These are phyloP conservation scores for Psidium friedrichsthalianum DNA, from an alignment of 345 rosid genomes.

Conservation along the genomic window DNA sequence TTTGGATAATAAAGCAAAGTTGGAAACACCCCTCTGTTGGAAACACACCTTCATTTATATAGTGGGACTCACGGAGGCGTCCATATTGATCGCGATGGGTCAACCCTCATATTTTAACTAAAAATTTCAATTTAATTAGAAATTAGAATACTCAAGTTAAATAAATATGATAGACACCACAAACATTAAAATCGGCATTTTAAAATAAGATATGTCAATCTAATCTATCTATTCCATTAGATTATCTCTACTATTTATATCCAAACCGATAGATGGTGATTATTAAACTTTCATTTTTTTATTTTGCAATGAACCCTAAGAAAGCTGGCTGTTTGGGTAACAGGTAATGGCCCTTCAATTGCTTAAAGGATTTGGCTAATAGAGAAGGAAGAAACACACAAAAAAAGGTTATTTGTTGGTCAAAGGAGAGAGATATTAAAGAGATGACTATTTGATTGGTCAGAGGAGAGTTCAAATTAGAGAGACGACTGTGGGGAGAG, in stretches of 20 bases:
- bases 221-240: neutral
- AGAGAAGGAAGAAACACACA: neutral
- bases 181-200: neutral
- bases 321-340: neutral
- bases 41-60: neutral
- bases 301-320: neutral
- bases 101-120: neutral
- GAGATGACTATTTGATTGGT: neutral
- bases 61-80: neutral
- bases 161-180: neutral
- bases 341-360: neutral
- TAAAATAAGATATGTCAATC: neutral
- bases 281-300: neutral
- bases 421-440: neutral
- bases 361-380: neutral
- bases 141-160: neutral
- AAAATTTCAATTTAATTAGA: neutral
- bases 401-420: neutral
- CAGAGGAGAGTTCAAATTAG: neutral
- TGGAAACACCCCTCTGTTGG: neutral
- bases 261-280: neutral
- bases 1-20: neutral
- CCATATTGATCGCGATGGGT: neutral
- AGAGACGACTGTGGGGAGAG: neutral
- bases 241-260: neutral